A percentile compares a stretch with the other conserved stretches of the same genome.
phyloP scores from a whole-genome alignment of 176 grass and related monocot species.

The Carex pumila region DNA sequence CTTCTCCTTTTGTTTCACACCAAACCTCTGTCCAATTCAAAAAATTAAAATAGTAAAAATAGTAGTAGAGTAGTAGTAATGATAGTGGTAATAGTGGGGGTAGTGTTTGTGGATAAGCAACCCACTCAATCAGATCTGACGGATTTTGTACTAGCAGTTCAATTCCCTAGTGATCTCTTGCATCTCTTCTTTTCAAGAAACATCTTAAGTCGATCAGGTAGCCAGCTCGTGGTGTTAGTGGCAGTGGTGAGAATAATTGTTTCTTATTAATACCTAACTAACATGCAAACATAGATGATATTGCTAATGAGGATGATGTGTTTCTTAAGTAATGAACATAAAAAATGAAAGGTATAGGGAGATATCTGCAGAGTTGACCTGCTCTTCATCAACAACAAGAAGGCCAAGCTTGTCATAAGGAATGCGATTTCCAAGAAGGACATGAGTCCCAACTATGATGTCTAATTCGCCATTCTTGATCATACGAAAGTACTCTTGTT shows the following conservation, averaged over 20 bases:
- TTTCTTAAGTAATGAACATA: background rate
- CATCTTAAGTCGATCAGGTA: background rate
- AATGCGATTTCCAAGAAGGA: slow-evolving; percentile 78
- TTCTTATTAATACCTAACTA: background rate
- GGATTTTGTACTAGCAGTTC: background rate
- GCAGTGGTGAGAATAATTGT: background rate
- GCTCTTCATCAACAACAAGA: slow-evolving; percentile 94
- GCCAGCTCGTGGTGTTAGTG: background rate
- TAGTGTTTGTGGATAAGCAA: background rate
- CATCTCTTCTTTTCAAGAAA: background rate
- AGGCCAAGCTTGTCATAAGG: slow-evolving; percentile 79
- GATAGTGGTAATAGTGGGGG: background rate
- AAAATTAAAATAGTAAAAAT: slow-evolving; percentile 13
- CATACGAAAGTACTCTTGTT: slow-evolving; percentile 56
- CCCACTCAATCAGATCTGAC: background rate
- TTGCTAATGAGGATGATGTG: background rate
- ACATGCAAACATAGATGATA: background rate
- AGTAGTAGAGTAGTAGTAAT: background rate
- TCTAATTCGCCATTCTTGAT: slow-evolving; percentile 67
- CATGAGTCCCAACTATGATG: slow-evolving; percentile 90
- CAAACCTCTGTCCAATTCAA: slow-evolving; percentile 68
- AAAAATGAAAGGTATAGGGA: background rate
- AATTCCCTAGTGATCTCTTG: background rate
- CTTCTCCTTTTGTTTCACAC: slow-evolving; percentile 95
- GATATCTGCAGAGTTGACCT: slow-evolving; percentile 29